Evolutionary conservation across 768 basidiomycete genomes (phyloP), one percentile per base, ranked within the genome.

Genomic region (Auricularia sp.): DNA sequence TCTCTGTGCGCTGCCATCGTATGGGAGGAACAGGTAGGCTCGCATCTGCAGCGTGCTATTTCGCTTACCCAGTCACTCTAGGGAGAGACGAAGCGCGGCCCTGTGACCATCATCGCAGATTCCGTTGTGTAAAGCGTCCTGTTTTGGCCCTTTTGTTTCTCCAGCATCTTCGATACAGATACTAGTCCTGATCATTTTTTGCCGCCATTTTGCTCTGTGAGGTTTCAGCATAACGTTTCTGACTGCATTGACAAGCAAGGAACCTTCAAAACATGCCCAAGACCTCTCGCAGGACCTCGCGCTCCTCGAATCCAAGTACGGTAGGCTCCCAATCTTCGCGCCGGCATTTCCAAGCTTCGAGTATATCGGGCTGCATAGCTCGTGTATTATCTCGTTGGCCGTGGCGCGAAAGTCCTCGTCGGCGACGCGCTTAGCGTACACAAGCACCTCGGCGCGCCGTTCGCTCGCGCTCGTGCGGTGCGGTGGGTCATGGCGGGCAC

Each of bases 381-480:
- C 97, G 74, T 84, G 88, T 61, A 96, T 83, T 64, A 99, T 75
- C 74, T 98, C 96, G 73, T 97, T 94, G 18, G 86, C 94, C 73
- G 94, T 94, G 45, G 79, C 88, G 67, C 84, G 79, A 73, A 93
- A 94, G 0, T 89, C 94, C 73, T 96, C 94, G 68, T 96, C 92
- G 42, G 89, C 92, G 51, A 98, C 79, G 76, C 85, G 87, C 78
- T 84, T 89, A 42, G 92, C 88, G 73, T 97, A 98, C 68, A 84
- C 68, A 64, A 86, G 68, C 68, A 98, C 72, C 64, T 83, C 85
- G 70, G 86, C 82, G 73, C 86, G 90, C 75, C 91, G 97, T 75
- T 98, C 97, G 61, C 92, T 44, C 97, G 78, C 61, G 85, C 73
- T 67, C 78, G 82, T 18, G 92, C 84, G 5, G 92, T 86, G 71